These are phyloP conservation scores for Fagus sylvatica DNA, from an alignment of 306 rosid genomes.

Conservation along the genomic window DNA sequence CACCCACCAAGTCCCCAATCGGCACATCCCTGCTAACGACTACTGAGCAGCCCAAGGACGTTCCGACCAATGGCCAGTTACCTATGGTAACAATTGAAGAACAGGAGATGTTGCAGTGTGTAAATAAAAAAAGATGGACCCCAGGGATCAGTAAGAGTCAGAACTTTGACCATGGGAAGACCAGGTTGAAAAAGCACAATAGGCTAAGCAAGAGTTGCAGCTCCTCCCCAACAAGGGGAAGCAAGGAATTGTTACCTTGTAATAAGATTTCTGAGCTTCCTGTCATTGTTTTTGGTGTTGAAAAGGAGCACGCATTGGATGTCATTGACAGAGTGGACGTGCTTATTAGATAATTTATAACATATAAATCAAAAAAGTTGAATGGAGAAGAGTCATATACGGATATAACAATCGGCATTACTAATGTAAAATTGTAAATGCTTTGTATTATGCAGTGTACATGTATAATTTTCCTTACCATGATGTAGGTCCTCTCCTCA, in stretches of 20 bases:
- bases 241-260: constrained; percentile 41
- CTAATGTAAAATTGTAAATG: constrained; percentile 29
- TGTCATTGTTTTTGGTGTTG: constrained; percentile 46
- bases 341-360: constrained; percentile 34
- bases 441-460: constrained; percentile 25
- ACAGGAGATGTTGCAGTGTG: constrained; percentile 52
- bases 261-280: constrained; percentile 55
- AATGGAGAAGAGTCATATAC: constrained; percentile 1
- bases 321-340: constrained; percentile 62
- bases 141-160: constrained; percentile 65
- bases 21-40: constrained; percentile 23
- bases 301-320: constrained; percentile 68
- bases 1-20: constrained; percentile 33
- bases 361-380: background rate
- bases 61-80: background rate
- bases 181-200: constrained; percentile 26
- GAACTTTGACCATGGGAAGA: constrained; percentile 49
- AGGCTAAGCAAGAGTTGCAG: constrained; percentile 60
- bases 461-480: background rate
- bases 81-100: constrained; percentile 53
- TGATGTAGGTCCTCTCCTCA: too few species aligned
- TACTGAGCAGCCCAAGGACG: constrained; percentile 28
- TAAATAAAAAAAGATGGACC: constrained; percentile 34
- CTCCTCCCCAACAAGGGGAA: constrained; percentile 47
- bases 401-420: constrained; percentile 13